phyloP scores from a whole-genome alignment of 345 rosid species.

The Eucalyptus sideroxylon region DNA sequence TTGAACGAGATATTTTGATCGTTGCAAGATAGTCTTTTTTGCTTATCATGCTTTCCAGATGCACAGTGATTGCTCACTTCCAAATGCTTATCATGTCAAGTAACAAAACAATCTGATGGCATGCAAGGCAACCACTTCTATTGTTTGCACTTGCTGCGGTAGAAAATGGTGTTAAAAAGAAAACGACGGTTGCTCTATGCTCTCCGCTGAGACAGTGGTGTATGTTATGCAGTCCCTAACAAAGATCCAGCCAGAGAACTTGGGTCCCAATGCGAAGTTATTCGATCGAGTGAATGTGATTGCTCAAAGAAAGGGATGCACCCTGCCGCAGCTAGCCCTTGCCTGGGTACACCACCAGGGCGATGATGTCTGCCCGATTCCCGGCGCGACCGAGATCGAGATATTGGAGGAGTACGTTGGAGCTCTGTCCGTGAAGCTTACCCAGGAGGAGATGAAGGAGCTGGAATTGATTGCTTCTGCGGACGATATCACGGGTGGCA shows the following conservation, averaged over 20 bases:
- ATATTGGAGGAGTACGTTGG: too few species aligned
- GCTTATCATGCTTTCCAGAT: neutral
- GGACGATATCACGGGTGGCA: constrained; percentile 24
- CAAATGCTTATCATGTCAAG: neutral
- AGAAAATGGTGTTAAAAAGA: neutral
- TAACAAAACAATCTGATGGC: neutral
- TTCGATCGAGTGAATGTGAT: too few species aligned
- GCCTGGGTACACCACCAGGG: too few species aligned
- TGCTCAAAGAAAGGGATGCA: too few species aligned
- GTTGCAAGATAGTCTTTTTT: neutral
- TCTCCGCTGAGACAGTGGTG: too few species aligned
- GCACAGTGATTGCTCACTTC: neutral
- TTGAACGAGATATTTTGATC: neutral
- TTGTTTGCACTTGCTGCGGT: neutral
- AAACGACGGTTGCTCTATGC: neutral
- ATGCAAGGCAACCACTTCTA: neutral
- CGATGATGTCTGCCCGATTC: too few species aligned
- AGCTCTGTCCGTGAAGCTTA: too few species aligned
- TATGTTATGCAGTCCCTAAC: too few species aligned
- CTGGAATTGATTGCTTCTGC: constrained; percentile 15
- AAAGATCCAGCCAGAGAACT: neutral
- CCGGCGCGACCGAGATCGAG: too few species aligned
- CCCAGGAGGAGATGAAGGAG: too few species aligned
- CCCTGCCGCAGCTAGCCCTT: too few species aligned
- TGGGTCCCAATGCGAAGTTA: too few species aligned